Percentiles rank a stretch among this genome's conserved stretches.
Conservation (phyloP, 2,329 filamentous ascomycete genomes). For the Verticillium dahliae region DNA sequence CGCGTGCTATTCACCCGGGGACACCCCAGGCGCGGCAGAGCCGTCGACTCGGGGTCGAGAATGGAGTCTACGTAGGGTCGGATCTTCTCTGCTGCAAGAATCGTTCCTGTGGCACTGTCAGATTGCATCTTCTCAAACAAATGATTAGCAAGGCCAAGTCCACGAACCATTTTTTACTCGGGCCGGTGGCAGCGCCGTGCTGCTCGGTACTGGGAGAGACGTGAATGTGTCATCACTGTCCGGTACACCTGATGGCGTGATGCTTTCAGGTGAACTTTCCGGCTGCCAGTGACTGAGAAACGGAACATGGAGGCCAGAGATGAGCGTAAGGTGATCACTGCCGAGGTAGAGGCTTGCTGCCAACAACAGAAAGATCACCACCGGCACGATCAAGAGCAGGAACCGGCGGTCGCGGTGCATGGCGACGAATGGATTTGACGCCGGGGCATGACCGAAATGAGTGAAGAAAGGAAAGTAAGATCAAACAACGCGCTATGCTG, state of each 20-base stretch:
- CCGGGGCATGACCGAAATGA: neutral
- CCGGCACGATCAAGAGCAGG: neutral
- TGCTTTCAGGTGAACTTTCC: neutral
- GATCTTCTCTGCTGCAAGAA: neutral
- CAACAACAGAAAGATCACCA: neutral
- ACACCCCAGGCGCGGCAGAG: conserved; percentile 21
- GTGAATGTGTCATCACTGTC: neutral
- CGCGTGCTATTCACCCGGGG: conserved; percentile 12
- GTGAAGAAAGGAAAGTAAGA: neutral
- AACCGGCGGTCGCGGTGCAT: neutral
- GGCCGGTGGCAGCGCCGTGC: neutral
- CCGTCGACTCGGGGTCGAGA: conserved; percentile 8
- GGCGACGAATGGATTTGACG: neutral
- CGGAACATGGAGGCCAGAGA: neutral
- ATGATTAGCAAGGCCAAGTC: neutral
- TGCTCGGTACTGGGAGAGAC: neutral
- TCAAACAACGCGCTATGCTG: neutral
- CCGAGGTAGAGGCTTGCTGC: neutral
- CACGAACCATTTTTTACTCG: neutral
- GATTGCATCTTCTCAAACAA: neutral
- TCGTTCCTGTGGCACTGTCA: neutral
- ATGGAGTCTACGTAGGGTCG: conserved; percentile 35
- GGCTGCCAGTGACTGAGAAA: neutral
- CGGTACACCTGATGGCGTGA: neutral
- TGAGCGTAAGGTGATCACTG: neutral